Percentiles rank a stretch among this genome's conserved stretches.
Evolutionary conservation across 2,329 filamentous ascomycete genomes (phyloP).

Genomic region (Xylariaceae sp.): DNA sequence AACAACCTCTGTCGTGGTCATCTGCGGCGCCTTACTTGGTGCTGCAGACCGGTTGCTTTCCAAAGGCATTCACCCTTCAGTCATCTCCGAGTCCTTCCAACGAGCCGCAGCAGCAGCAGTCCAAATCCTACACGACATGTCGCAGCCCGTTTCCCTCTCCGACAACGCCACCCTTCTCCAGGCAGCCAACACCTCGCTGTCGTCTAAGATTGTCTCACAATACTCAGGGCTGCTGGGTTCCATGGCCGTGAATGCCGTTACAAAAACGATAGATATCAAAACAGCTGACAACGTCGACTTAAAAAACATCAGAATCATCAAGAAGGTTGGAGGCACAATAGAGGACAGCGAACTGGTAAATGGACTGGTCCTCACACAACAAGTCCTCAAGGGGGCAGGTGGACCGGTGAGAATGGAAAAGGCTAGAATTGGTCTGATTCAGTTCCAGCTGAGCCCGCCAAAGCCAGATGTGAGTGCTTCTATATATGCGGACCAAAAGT

Average conservation of each 20-base stretch:
- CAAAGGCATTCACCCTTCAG: conserved; percentile 96
- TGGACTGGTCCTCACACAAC: conserved; percentile 89
- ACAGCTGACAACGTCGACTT: conserved; percentile 96
- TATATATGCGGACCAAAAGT: neutral
- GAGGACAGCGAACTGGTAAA: conserved; percentile 98
- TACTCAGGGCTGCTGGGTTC: conserved; percentile 94
- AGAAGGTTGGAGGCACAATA: conserved; percentile 97
- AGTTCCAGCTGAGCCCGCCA: conserved; percentile 97
- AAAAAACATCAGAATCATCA: conserved; percentile 94
- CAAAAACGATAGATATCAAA: conserved; percentile 94
- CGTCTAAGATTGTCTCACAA: conserved; percentile 98
- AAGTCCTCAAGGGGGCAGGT: conserved; percentile 90
- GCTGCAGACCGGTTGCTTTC: conserved; percentile 88
- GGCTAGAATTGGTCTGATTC: conserved; percentile 93
- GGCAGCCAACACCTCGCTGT: conserved; percentile 95
- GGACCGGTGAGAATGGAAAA: conserved; percentile 95
- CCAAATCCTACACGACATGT: conserved; percentile 91
- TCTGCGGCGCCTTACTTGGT: conserved; percentile 91
- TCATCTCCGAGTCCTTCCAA: conserved; percentile 98
- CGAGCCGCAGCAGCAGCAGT: conserved; percentile 90
- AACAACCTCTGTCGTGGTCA: conserved; percentile 97
- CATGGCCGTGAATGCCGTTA: conserved; percentile 96
- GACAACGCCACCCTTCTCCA: conserved; percentile 92
- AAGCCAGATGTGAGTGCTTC: conserved; percentile 81
- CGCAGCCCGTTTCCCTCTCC: conserved; percentile 85